These are phyloP conservation scores for Stephanodiscus triporus DNA, from an alignment of 108 stramenopile species.

Conservation along the genomic window DNA sequence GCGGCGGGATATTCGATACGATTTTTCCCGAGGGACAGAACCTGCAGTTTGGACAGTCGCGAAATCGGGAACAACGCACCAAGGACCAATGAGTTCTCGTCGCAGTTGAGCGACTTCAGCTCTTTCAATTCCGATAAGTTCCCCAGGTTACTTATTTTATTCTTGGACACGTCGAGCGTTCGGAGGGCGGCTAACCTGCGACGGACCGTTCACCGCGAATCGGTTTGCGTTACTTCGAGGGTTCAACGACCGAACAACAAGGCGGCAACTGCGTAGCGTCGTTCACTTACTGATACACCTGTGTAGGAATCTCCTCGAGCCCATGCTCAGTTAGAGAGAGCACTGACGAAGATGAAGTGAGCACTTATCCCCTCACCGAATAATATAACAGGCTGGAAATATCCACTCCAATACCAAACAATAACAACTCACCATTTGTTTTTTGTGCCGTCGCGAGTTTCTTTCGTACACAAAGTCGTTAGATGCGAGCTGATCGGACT, in stretches of 20 bases:
- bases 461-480: background rate
- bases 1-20: conserved; percentile 49
- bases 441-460: conserved; percentile 44
- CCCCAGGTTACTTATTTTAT: conserved; percentile 57
- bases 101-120: conserved; percentile 80
- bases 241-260: background rate
- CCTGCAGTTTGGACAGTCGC: conserved; percentile 70
- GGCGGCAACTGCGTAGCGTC: no score
- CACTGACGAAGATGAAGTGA: conserved; percentile 35
- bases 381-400: background rate
- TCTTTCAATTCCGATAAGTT: conserved; percentile 56
- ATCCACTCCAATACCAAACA: background rate
- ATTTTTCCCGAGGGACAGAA: conserved; percentile 67
- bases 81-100: conserved; percentile 65
- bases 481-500: background rate
- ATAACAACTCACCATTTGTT: conserved; percentile 35
- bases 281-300: conserved; percentile 70
- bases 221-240: background rate
- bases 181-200: conserved; percentile 61
- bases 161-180: conserved; percentile 82
- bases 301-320: conserved; percentile 64
- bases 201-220: conserved; percentile 8
- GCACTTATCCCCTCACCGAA: background rate
- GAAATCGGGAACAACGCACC: conserved; percentile 57
- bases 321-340: conserved; percentile 83